These are phyloP conservation scores for Globisporangium middletonii DNA, from an alignment of 352 stramenopile species.

Conservation along the genomic window DNA sequence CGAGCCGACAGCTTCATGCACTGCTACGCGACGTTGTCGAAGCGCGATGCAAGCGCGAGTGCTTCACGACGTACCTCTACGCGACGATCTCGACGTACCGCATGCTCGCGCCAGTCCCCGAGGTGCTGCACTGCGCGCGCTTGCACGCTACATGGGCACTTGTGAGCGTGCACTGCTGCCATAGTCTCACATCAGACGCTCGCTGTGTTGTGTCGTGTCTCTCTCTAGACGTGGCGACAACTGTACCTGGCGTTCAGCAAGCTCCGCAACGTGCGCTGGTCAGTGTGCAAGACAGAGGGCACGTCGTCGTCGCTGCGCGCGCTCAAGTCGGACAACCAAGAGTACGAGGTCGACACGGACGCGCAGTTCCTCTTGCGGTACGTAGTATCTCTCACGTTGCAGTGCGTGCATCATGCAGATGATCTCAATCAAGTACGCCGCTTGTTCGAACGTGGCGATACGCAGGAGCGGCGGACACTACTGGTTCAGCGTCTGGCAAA, in stretches of 20 bases:
- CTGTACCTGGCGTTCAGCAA: constrained; percentile 50
- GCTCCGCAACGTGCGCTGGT: constrained; percentile 35
- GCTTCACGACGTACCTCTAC: constrained; percentile 49
- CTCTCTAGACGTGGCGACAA: constrained; percentile 38
- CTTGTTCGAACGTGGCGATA: neutral
- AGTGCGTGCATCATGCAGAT: neutral
- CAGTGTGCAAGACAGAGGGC: constrained; percentile 28
- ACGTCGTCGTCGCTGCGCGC: constrained; percentile 45
- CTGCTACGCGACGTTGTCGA: constrained; percentile 14
- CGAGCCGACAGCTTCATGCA: constrained; percentile 12
- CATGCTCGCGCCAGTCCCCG: constrained; percentile 48
- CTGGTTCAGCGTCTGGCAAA: constrained; percentile 63
- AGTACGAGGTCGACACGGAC: constrained; percentile 44
- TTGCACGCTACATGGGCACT: neutral
- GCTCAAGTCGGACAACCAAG: constrained; percentile 65
- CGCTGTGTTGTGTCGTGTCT: constrained; percentile 1
- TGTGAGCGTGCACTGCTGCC: neutral
- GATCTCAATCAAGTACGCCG: neutral
- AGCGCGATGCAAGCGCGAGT: constrained; percentile 57
- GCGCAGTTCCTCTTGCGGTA: constrained; percentile 39
- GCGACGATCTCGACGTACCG: constrained; percentile 60
- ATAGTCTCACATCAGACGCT: neutral
- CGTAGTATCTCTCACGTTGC: neutral
- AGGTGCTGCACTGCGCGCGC: constrained; percentile 8
- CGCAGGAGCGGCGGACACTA: constrained; percentile 64